A percentile compares a stretch with the other conserved stretches of the same genome.
Conservation (phyloP, 1,284 basidiomycete species). For the Sporisorium exsertum region DNA sequence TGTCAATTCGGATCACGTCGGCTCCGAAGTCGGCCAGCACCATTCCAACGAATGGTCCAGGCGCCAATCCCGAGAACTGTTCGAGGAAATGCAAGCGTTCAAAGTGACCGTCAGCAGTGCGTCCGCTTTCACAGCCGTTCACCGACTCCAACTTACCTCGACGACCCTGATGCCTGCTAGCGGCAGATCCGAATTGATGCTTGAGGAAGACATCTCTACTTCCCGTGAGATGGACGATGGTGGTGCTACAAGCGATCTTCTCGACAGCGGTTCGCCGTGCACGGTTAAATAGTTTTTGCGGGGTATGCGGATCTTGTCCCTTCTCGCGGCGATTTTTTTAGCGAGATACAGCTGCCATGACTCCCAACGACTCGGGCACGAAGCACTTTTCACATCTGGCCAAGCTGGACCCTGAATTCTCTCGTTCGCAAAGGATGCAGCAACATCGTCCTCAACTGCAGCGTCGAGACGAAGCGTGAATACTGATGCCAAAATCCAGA, state of each 20-base stretch:
- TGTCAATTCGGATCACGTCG: conserved; percentile 81
- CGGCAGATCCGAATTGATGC: conserved; percentile 30
- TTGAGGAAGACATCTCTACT: conserved; percentile 24
- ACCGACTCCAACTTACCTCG: conserved; percentile 26
- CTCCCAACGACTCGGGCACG: background rate
- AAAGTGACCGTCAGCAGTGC: background rate
- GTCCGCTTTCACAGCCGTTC: no score
- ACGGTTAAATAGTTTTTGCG: background rate
- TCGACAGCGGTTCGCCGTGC: background rate
- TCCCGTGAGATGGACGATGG: background rate
- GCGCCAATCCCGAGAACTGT: conserved; percentile 86
- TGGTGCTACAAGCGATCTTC: background rate
- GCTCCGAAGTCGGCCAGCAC: conserved; percentile 85
- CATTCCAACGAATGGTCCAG: conserved; percentile 81
- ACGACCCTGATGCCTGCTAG: conserved; percentile 41
- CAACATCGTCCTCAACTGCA: conserved; percentile 97
- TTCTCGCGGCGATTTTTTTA: conserved; percentile 26
- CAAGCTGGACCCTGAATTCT: conserved; percentile 15
- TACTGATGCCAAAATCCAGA: background rate
- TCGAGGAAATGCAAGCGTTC: no score
- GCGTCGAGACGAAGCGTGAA: conserved; percentile 88
- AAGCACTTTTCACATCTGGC: conserved; percentile 10
- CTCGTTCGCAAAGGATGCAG: conserved; percentile 76
- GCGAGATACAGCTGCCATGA: conserved; percentile 30
- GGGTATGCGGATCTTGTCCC: conserved; percentile 13